Conservation (phyloP, 371 early-diverging fungal species). For the Circinella umbellata region DNA sequence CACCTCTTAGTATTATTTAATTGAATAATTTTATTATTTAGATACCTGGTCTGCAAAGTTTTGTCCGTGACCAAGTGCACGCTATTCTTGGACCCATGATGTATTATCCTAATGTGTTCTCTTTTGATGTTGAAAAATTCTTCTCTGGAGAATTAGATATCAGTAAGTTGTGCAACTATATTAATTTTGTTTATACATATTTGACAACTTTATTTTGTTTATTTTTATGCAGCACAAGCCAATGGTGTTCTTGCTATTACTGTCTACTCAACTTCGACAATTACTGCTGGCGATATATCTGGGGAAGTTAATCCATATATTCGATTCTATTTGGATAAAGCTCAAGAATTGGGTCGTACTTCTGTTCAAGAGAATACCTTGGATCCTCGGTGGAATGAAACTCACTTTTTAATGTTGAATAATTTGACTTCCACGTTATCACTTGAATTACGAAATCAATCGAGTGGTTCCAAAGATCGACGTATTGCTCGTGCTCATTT, state of each 20-base stretch:
- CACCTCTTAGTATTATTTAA: background rate
- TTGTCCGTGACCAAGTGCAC: constrained; percentile 82
- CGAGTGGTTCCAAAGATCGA: constrained; percentile 38
- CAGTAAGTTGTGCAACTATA: constrained; percentile 25
- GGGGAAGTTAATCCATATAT: constrained; percentile 85
- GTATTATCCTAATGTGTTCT: constrained; percentile 84
- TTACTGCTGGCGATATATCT: constrained; percentile 80
- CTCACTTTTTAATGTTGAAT: constrained; percentile 58
- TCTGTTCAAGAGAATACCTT: constrained; percentile 61
- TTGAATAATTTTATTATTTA: constrained; percentile 20
- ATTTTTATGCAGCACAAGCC: constrained; percentile 57
- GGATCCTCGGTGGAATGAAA: constrained; percentile 67
- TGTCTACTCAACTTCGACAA: constrained; percentile 74
- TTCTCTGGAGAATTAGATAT: constrained; percentile 70
- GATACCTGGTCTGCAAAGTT: constrained; percentile 83
- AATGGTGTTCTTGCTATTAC: constrained; percentile 86
- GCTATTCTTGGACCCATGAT: constrained; percentile 80
- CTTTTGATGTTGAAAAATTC: constrained; percentile 82
- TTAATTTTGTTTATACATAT: no score
- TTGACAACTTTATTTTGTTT: background rate
- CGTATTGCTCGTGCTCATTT: constrained; percentile 55
- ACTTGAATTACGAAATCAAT: constrained; percentile 42
- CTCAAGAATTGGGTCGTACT: constrained; percentile 74
- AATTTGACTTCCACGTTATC: constrained; percentile 60
- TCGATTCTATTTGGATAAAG: constrained; percentile 74